These are phyloP conservation scores for Dactylellina sp. DNA, from an alignment of 2,329 filamentous ascomycete species.

Conservation along the genomic window DNA sequence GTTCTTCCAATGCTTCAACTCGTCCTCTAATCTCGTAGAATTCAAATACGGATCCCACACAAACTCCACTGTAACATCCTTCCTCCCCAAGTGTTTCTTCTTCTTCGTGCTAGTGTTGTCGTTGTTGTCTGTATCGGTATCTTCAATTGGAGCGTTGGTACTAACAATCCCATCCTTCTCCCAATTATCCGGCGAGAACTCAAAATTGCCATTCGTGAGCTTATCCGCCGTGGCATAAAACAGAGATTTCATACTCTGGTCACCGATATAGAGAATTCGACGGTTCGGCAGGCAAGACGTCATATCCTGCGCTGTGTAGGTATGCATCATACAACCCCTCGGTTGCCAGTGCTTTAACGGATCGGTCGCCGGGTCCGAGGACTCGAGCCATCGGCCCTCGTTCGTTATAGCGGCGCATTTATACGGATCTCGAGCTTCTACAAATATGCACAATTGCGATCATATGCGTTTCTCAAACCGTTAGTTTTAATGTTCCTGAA, in stretches of 20 bases:
- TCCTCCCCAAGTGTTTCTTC: slow-evolving; percentile 31
- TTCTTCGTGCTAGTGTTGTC: slow-evolving; percentile 21
- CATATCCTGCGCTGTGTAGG: slow-evolving; percentile 69
- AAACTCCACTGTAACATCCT: slow-evolving; percentile 67
- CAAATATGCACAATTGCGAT: background rate
- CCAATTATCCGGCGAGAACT: slow-evolving; percentile 56
- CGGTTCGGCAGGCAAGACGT: slow-evolving; percentile 68
- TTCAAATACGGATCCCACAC: slow-evolving; percentile 75
- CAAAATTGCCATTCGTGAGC: slow-evolving; percentile 1
- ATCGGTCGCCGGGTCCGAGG: slow-evolving; percentile 57
- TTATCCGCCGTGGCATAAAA: slow-evolving; percentile 69
- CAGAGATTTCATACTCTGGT: slow-evolving; percentile 71
- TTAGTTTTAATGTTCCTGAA: background rate
- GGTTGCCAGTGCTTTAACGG: slow-evolving; percentile 71
- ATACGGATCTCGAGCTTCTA: slow-evolving; percentile 67
- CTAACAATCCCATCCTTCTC: slow-evolving; percentile 61
- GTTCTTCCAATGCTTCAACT: slow-evolving; percentile 63
- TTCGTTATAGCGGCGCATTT: slow-evolving; percentile 69
- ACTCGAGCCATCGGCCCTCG: slow-evolving; percentile 68
- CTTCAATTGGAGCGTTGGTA: too few relatives aligned
- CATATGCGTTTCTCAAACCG: background rate
- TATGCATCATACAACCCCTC: slow-evolving; percentile 71
- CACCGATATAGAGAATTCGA: slow-evolving; percentile 72
- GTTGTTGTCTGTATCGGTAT: background rate
- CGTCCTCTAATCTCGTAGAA: slow-evolving; percentile 65